Conservation (phyloP, 768 basidiomycete species). For the Serendipita sp. region DNA sequence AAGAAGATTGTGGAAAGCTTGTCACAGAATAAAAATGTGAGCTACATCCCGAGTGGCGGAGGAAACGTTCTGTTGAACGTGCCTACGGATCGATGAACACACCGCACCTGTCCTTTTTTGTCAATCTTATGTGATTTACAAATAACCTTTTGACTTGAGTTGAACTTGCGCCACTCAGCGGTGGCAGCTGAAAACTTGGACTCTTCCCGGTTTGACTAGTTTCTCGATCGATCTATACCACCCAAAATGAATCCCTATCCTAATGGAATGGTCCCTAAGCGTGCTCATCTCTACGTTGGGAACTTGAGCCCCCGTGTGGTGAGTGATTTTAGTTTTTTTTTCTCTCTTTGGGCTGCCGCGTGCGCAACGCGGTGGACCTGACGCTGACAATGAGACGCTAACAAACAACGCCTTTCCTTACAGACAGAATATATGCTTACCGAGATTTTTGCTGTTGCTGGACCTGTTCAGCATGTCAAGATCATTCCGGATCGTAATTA, state of each 20-base stretch:
- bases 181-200: not conserved
- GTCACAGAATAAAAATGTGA: constrained; percentile 63
- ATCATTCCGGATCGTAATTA: constrained; percentile 99
- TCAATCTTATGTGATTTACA: not conserved
- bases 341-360: not conserved
- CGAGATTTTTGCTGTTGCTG: constrained; percentile 92
- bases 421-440: constrained; percentile 94
- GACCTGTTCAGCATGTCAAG: constrained; percentile 96
- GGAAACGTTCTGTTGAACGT: constrained; percentile 75
- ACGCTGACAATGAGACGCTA: not conserved
- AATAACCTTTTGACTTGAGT: not conserved
- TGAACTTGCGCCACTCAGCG: not conserved
- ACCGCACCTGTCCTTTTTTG: constrained; percentile 11
- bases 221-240: not conserved
- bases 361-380: not conserved
- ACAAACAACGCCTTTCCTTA: not conserved
- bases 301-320: constrained; percentile 86
- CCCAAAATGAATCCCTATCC: not conserved
- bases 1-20: constrained; percentile 90
- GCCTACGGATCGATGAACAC: constrained; percentile 32
- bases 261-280: constrained; percentile 32
- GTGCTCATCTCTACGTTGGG: constrained; percentile 97
- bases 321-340: not conserved
- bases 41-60: constrained; percentile 70
- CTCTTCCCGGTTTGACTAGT: not conserved